Evolutionary conservation across 495 filamentous ascomycete genomes (phyloP), one percentile per base, ranked within the genome.

Genomic region (Penicillium samsonianum): DNA sequence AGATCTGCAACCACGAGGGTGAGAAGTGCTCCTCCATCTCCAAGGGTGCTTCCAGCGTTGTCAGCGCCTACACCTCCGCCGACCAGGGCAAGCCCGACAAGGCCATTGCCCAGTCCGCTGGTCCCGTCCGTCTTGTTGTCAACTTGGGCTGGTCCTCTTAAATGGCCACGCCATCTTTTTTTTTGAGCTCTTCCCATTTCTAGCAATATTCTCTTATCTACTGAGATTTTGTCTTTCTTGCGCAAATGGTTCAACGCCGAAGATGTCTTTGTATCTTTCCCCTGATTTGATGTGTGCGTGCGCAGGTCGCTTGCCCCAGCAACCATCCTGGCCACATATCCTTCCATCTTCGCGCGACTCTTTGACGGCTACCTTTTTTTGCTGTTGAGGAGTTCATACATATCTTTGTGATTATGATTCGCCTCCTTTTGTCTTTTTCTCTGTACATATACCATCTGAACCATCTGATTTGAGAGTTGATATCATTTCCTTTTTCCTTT

Each of bases 11-110:
- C 49, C 65, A 69, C 67, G 16, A n/a, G n/a, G 61, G 62, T 28
- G 31, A 31, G 16, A 52, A 55, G 47, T 78, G 75, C 69, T 78
- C 75, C 11, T 46, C 22, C 65, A 75, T 78, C 59, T 53, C 52
- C 65, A 66, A 58, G 9, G 51, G 59, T 23, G 57, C 65, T 31
- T 37, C 33, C 51, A 23, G n/a, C n/a, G 40, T 74, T 16, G 19
- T 55, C 55, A 73, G 71, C 55, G 75, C 73, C 62, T 78, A 78
- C 71, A 70, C 64, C 55, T 40, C 55, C 17, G 57, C 59, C 45
- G 61, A 71, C 44, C 60, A 60, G 46, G 65, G 56, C 59, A 61
- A 60, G 44, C 35, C 67, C 43, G 67, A 67, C 45, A 57, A 58
- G 35, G 47, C 46, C 42, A 25, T 51, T 20, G 6, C 42, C 59